phyloP scores from a whole-genome alignment of 176 grass and related monocot species.

The Pharus latifolius region DNA sequence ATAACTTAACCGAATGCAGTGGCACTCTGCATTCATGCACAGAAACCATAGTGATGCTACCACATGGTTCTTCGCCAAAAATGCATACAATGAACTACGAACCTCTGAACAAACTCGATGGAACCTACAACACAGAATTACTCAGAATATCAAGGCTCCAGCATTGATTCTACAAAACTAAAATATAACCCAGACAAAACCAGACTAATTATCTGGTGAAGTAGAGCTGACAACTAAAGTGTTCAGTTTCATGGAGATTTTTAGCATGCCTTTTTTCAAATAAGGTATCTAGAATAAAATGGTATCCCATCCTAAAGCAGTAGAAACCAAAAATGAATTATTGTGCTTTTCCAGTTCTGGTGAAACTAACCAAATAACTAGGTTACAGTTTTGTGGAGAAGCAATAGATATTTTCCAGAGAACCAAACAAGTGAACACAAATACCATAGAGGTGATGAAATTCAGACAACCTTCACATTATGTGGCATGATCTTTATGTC shows the following conservation, averaged over 20 bases:
- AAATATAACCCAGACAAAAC: background rate
- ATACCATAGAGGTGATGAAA: background rate
- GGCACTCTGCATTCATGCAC: background rate
- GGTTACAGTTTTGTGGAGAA: background rate
- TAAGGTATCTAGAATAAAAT: background rate
- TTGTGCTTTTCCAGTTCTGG: background rate
- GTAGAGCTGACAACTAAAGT: background rate
- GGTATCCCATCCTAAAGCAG: background rate
- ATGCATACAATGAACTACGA: slow-evolving; percentile 18
- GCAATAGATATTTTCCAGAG: background rate
- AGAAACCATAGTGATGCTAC: slow-evolving; percentile 5
- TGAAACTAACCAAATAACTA: background rate
- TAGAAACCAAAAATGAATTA: background rate
- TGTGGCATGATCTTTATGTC: slow-evolving; percentile 99
- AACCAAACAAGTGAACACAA: background rate
- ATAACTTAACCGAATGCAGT: background rate
- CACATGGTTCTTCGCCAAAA: background rate
- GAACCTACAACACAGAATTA: slow-evolving; percentile 41
- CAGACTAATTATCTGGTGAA: background rate
- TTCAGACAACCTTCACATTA: slow-evolving; percentile 68
- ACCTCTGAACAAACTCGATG: slow-evolving; percentile 55
- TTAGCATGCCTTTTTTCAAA: background rate
- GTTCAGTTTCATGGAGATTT: background rate
- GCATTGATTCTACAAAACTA: background rate
- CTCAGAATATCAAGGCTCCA: background rate